Conservation (phyloP, 2,329 filamentous ascomycete species). For the Fonsecaea erecta region DNA sequence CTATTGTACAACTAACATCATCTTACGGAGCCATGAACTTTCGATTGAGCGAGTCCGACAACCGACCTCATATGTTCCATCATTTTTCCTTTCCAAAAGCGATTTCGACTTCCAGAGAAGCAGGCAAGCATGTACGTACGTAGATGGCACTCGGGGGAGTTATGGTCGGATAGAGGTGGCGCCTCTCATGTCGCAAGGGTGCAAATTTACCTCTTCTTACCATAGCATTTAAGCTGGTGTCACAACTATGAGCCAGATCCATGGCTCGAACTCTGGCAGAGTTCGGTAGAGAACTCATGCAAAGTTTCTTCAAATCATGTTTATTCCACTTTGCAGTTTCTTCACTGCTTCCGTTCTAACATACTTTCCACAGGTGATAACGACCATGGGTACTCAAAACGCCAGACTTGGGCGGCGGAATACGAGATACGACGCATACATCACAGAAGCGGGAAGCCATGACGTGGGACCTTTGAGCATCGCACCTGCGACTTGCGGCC, state of each 20-base stretch:
- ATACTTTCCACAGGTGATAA: neutral
- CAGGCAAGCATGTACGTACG: neutral
- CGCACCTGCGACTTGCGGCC: neutral
- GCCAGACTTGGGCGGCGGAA: neutral
- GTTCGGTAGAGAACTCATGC: too few relatives aligned
- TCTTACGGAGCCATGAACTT: neutral
- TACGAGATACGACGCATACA: neutral
- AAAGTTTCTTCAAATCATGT: neutral
- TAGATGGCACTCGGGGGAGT: neutral
- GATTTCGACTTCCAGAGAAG: neutral
- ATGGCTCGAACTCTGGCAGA: neutral
- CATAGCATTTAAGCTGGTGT: neutral
- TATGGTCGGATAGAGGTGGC: neutral
- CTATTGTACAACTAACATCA: neutral
- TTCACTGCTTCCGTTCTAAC: neutral
- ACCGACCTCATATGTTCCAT: neutral
- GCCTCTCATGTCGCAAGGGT: neutral
- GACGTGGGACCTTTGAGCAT: neutral
- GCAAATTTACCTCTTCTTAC: neutral
- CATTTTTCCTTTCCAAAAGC: conserved; percentile 1
- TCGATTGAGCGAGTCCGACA: neutral
- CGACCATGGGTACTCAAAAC: neutral
- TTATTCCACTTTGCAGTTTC: neutral
- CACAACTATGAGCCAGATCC: neutral
- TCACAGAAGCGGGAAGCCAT: neutral